A percentile compares a stretch with the other conserved stretches of the same genome.
Conservation (phyloP, 331 rosid genomes). For the Acacia concinna region DNA sequence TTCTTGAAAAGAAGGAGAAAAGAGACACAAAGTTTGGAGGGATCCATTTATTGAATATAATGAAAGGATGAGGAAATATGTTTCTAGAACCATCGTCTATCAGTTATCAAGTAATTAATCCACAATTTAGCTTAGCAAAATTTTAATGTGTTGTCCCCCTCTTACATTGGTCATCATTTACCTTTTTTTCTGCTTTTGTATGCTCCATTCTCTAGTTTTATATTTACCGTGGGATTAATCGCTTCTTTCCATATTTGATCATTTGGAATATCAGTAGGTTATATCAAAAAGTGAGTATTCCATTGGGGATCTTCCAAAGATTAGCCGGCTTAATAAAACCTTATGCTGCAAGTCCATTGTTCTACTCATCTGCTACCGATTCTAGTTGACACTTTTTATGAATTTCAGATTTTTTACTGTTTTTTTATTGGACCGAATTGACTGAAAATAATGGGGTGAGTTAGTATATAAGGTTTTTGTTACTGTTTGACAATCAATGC, state of each 20-base stretch:
- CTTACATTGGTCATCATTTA: background rate
- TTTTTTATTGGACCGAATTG: background rate
- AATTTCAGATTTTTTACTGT: background rate
- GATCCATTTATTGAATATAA: background rate
- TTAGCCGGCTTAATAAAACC: background rate
- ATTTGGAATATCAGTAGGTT: background rate
- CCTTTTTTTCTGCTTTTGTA: background rate
- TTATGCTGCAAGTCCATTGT: background rate
- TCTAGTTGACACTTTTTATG: background rate
- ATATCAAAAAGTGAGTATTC: background rate
- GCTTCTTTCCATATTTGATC: background rate
- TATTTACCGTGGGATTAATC: background rate
- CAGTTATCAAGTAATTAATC: constrained; percentile 9
- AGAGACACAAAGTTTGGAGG: background rate
- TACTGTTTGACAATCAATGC: background rate
- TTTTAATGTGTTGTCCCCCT: background rate
- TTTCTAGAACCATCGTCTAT: background rate
- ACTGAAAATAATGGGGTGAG: background rate
- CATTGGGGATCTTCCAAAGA: background rate
- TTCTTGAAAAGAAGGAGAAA: constrained; percentile 5
- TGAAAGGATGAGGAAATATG: background rate
- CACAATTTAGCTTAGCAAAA: background rate
- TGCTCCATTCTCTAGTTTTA: background rate
- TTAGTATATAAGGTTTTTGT: background rate
- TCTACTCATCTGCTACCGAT: background rate